A percentile compares a stretch with the other conserved stretches of the same genome.
Conservation (phyloP, 768 basidiomycete genomes). For the Mycena epipterygia region DNA sequence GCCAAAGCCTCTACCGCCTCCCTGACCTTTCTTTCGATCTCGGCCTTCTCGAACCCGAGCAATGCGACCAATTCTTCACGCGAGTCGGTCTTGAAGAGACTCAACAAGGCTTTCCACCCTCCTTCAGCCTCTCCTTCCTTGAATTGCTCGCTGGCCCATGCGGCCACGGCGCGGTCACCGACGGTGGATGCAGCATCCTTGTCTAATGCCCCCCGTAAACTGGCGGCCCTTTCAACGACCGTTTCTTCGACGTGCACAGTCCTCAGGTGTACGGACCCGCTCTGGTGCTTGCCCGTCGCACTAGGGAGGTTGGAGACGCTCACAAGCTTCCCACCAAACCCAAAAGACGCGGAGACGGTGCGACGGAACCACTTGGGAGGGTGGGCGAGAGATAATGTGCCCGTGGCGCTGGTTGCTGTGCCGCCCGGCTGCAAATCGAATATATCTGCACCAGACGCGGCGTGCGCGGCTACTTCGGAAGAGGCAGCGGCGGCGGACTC, state of each 20-base stretch:
- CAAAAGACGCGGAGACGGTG: slow-evolving; percentile 85
- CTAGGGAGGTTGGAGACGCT: slow-evolving; percentile 82
- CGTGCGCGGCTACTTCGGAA: slow-evolving; percentile 58
- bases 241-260: slow-evolving; percentile 81
- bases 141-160: slow-evolving; percentile 77
- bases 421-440: slow-evolving; percentile 77
- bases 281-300: slow-evolving; percentile 85
- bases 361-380: slow-evolving; percentile 98
- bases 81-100: slow-evolving; percentile 90
- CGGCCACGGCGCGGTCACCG: slow-evolving; percentile 63
- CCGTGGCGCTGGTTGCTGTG: slow-evolving; percentile 53
- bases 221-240: slow-evolving; percentile 81
- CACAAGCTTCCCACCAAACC: slow-evolving; percentile 91
- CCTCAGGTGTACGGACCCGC: slow-evolving; percentile 83
- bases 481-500: slow-evolving; percentile 52
- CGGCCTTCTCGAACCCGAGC: slow-evolving; percentile 92
- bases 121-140: slow-evolving; percentile 54
- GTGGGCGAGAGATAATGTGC: slow-evolving; percentile 87
- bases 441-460: slow-evolving; percentile 75
- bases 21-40: slow-evolving; percentile 82
- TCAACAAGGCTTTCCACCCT: slow-evolving; percentile 90
- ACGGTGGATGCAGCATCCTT: slow-evolving; percentile 57
- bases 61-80: slow-evolving; percentile 91
- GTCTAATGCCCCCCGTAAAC: slow-evolving; percentile 63
- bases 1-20: slow-evolving; percentile 86